A percentile compares a stretch with the other conserved stretches of the same genome.
Conservation (phyloP, 2,329 filamentous ascomycete species). For the Dryadomyces quercus-mongolicae region DNA sequence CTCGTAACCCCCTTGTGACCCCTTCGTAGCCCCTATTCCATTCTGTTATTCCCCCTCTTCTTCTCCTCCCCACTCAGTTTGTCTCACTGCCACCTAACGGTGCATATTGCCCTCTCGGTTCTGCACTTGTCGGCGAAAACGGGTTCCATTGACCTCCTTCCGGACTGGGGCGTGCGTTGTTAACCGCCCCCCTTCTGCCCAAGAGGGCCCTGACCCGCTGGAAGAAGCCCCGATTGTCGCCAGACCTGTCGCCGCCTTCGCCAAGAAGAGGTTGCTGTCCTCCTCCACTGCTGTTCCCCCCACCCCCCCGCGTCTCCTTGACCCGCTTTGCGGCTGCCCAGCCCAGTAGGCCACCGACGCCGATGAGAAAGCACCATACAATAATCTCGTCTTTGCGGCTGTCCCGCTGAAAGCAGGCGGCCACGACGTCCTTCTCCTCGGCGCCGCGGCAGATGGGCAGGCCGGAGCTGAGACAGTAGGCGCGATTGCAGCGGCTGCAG, state of each 20-base stretch:
- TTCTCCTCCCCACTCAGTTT: background rate
- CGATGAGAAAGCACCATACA: slow-evolving; percentile 51
- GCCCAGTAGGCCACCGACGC: slow-evolving; percentile 43
- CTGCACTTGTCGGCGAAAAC: slow-evolving; percentile 2
- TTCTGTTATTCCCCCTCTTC: too few species aligned
- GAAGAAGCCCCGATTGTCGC: background rate
- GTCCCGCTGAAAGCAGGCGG: slow-evolving; percentile 55
- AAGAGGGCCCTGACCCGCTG: background rate
- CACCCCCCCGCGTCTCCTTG: slow-evolving; percentile 25
- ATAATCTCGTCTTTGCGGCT: slow-evolving; percentile 56
- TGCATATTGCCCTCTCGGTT: slow-evolving; percentile 9
- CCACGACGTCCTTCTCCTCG: slow-evolving; percentile 48
- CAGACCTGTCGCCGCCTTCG: background rate
- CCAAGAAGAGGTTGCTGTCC: slow-evolving; percentile 4
- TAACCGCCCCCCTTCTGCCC: background rate
- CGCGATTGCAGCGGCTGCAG: slow-evolving; percentile 52
- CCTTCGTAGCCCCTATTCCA: too few species aligned
- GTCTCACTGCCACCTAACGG: slow-evolving; percentile 4
- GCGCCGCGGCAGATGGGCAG: slow-evolving; percentile 52
- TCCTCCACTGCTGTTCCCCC: background rate
- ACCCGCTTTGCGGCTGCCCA: slow-evolving; percentile 45
- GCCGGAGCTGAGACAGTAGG: slow-evolving; percentile 49
- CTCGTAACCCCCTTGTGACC: too few species aligned
- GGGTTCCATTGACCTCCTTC: slow-evolving; percentile 1
- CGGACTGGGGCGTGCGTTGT: background rate